Evolutionary conservation across 2,329 filamentous ascomycete genomes (phyloP).

Genomic region (Trichoderma citrinoviride): DNA sequence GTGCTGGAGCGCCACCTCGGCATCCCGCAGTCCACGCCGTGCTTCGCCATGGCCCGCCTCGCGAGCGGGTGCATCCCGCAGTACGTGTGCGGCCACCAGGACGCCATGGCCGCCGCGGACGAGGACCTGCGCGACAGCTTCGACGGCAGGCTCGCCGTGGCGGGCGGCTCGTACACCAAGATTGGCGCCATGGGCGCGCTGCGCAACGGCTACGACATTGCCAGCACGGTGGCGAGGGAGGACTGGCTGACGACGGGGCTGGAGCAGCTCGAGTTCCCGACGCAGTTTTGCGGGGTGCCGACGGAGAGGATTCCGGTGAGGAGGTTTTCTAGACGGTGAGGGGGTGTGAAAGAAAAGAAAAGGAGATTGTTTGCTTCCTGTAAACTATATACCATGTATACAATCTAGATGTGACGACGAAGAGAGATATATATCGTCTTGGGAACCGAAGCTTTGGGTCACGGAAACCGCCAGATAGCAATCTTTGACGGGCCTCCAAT

Average conservation of each 20-base stretch:
- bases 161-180: constrained; percentile 52
- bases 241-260: constrained; percentile 32
- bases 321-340: constrained; percentile 21
- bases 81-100: constrained; percentile 75
- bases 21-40: constrained; percentile 59
- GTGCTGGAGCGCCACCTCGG: constrained; percentile 72
- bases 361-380: background rate
- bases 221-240: constrained; percentile 24
- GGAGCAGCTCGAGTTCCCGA: constrained; percentile 29
- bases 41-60: constrained; percentile 57
- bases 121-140: constrained; percentile 55
- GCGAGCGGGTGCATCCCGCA: constrained; percentile 81
- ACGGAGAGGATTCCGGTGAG: constrained; percentile 31
- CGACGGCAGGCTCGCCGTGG: constrained; percentile 62
- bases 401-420: too few relatives aligned
- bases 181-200: constrained; percentile 53
- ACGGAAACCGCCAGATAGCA: too few relatives aligned
- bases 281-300: constrained; percentile 30
- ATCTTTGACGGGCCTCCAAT: too few relatives aligned
- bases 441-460: too few relatives aligned
- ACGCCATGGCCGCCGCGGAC: constrained; percentile 58
- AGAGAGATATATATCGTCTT: too few relatives aligned
- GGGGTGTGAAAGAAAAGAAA: background rate
- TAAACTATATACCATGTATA: too few relatives aligned
- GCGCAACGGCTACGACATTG: constrained; percentile 42